Evolutionary conservation across 768 basidiomycete species (phyloP).

Genomic region (Amylocystis lapponica): DNA sequence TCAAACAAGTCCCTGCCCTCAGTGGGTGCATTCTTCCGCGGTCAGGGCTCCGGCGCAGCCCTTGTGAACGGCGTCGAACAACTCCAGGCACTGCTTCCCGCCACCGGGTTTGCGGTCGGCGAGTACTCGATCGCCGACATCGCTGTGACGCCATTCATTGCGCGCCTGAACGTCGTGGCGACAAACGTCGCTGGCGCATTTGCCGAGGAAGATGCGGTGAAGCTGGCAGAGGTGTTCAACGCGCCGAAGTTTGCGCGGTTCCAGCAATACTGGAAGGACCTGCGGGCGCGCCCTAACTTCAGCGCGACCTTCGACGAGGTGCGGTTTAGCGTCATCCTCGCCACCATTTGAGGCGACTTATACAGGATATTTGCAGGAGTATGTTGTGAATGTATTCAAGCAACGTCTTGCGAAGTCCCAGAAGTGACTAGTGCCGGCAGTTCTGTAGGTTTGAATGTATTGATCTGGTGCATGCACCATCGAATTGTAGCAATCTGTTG

Average conservation of each 20-base stretch:
- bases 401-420: constrained; percentile 17
- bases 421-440: too few species aligned
- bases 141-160: constrained; percentile 56
- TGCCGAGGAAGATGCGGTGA: constrained; percentile 40
- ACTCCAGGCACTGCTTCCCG: constrained; percentile 45
- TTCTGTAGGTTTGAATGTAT: too few species aligned
- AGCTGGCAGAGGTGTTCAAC: constrained; percentile 36
- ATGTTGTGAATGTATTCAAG: constrained; percentile 15
- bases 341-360: not conserved
- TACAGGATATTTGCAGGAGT: constrained; percentile 11
- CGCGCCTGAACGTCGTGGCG: constrained; percentile 39
- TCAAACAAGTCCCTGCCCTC: constrained; percentile 39
- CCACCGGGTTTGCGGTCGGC: constrained; percentile 38
- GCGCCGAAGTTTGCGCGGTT: constrained; percentile 44
- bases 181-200: constrained; percentile 51
- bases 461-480: too few species aligned
- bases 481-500: too few species aligned
- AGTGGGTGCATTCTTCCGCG: constrained; percentile 30
- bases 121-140: constrained; percentile 60
- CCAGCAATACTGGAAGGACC: constrained; percentile 39
- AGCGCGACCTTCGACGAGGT: constrained; percentile 51
- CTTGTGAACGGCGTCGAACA: constrained; percentile 39
- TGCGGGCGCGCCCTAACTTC: constrained; percentile 49
- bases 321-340: constrained; percentile 10
- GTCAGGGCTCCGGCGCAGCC: constrained; percentile 29